Evolutionary conservation across 208 protist genomes (phyloP).

Genomic region (Leishmania turanica): DNA sequence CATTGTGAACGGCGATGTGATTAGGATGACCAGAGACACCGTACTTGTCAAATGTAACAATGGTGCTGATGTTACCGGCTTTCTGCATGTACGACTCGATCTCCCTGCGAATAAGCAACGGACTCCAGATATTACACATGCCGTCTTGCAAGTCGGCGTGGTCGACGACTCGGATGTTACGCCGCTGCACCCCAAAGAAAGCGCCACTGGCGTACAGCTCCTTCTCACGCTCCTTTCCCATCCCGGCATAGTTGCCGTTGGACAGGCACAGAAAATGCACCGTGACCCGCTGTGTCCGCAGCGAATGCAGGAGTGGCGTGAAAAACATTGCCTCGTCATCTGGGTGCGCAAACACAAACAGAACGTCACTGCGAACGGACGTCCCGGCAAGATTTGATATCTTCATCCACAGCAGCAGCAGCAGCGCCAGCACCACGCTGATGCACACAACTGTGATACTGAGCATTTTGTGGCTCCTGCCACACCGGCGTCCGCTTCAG

Average conservation of each 20-base stretch:
- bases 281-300: constrained; percentile 39
- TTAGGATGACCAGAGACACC: constrained; percentile 97
- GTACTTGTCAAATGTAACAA: constrained; percentile 96
- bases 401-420: constrained; percentile 57
- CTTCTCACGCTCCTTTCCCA: constrained; percentile 74
- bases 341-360: constrained; percentile 92
- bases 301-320: constrained; percentile 63
- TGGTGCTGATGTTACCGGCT: constrained; percentile 65
- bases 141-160: constrained; percentile 90
- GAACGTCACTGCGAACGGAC: constrained; percentile 74
- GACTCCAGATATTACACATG: constrained; percentile 70
- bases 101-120: constrained; percentile 48
- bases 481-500: background rate
- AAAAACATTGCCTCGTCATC: constrained; percentile 95
- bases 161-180: constrained; percentile 66
- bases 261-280: constrained; percentile 95
- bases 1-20: constrained; percentile 93
- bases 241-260: constrained; percentile 85
- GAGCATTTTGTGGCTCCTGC: background rate
- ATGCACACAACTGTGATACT: background rate
- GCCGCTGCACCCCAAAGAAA: constrained; percentile 67
- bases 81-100: constrained; percentile 66
- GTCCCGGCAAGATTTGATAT: constrained; percentile 21
- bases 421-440: constrained; percentile 19
- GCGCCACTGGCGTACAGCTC: constrained; percentile 90